These are phyloP conservation scores for Aspergillus affinis DNA, from an alignment of 495 filamentous ascomycete species.

Conservation along the genomic window DNA sequence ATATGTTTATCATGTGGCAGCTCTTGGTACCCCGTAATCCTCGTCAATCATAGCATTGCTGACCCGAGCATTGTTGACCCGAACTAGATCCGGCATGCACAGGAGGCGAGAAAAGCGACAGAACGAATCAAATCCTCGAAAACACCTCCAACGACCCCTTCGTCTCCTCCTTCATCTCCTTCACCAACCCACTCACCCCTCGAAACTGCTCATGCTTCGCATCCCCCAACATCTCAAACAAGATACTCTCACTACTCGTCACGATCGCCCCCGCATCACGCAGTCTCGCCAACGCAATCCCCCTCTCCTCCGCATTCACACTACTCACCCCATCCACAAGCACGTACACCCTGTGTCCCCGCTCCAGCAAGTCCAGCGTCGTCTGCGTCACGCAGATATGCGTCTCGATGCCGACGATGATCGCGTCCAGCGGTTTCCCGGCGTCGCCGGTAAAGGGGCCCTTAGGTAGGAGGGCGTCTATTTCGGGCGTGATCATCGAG, in stretches of 20 bases:
- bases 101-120: not conserved
- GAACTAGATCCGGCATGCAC: not conserved
- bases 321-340: slow-evolving; percentile 90
- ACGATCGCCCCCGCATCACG: slow-evolving; percentile 74
- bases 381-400: slow-evolving; percentile 97
- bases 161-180: slow-evolving; percentile 68
- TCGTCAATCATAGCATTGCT: too few relatives aligned
- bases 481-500: slow-evolving; percentile 68
- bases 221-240: slow-evolving; percentile 94
- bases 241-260: slow-evolving; percentile 84
- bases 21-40: too few relatives aligned
- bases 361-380: slow-evolving; percentile 70
- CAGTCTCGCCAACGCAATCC: slow-evolving; percentile 73
- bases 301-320: slow-evolving; percentile 78
- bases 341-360: slow-evolving; percentile 81
- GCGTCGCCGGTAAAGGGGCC: not conserved
- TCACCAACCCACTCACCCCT: slow-evolving; percentile 71
- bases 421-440: slow-evolving; percentile 30
- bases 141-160: slow-evolving; percentile 63
- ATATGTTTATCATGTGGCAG: not conserved
- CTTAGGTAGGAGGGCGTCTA: slow-evolving; percentile 35
- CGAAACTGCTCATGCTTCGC: slow-evolving; percentile 69
- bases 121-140: slow-evolving; percentile 58
- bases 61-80: too few relatives aligned
- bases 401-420: slow-evolving; percentile 78